Percentiles rank a stretch among this genome's conserved stretches.
Evolutionary conservation across 805 yeast genomes (phyloP).

Genomic region (Wickerhamomyces rabaulensis): DNA sequence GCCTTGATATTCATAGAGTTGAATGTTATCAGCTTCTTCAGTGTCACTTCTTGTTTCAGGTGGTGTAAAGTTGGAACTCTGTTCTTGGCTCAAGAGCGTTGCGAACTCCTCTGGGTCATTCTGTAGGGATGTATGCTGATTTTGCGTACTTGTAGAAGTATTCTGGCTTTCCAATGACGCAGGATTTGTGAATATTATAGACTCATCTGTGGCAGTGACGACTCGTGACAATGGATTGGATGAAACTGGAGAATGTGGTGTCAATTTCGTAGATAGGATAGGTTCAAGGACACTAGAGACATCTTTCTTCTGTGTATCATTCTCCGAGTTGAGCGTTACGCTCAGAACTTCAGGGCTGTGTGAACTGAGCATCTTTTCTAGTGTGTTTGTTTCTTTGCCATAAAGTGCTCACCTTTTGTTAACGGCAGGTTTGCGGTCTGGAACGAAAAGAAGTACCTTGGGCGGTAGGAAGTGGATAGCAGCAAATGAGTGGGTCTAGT

Average conservation of each 20-base stretch:
- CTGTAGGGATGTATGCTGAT: not conserved
- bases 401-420: not conserved
- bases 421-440: not conserved
- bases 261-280: not conserved
- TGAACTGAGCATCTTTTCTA: not conserved
- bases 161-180: slow-evolving; percentile 21
- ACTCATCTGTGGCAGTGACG: slow-evolving; percentile 19
- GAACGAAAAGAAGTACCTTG: not conserved
- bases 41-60: not conserved
- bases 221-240: slow-evolving; percentile 21
- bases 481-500: not conserved
- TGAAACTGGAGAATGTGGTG: slow-evolving; percentile 3
- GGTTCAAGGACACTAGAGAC: not conserved
- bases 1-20: not conserved
- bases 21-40: not conserved
- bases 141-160: slow-evolving; percentile 15
- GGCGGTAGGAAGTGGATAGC: not conserved
- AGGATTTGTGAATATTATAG: slow-evolving; percentile 23
- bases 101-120: not conserved
- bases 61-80: not conserved
- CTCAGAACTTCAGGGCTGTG: slow-evolving; percentile 1
- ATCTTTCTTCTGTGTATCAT: not conserved
- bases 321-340: not conserved
- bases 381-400: not conserved
- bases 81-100: not conserved